Evolutionary conservation across 108 stramenopile species (phyloP), one percentile per base, ranked within the genome.

Genomic region (Parietichytrium sp.): DNA sequence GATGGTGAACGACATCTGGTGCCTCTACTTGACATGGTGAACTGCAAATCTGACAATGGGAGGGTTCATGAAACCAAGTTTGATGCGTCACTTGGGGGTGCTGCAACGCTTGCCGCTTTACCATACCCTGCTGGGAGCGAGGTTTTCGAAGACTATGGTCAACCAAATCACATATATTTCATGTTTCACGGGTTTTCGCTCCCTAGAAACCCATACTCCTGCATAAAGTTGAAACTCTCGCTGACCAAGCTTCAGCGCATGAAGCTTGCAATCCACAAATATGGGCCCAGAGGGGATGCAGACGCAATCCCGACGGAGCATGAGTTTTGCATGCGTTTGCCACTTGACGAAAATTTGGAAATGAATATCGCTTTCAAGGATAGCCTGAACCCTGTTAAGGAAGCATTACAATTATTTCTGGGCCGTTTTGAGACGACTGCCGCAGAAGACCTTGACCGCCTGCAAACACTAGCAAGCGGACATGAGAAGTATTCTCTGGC

Each of bases 1-100:
- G 51, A 77, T 18, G 90, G 90, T 3, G 54, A 78, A 53, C 84
- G 92, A 10, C 92, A 94, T 78, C 83, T 94, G 29, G 89, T 89
- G n/a, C 93, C 93, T 3, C 72, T 94, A 81, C 86, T 94, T 16
- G 93, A 94, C 83, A 80, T 93, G 51, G 89, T 93, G 47, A 87
- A 91, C 81, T 88, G 91, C 82, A 36, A 77, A 15, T 48, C 52
- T 3, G 85, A 83, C 13, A 72, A 16, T 30, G 3, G 26, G 10
- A 18, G 49, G 13, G 49, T 88, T 16, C 91, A 91, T 51, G 79
- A 52, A 6, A 91, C 91, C 7, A 8, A 23, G 2, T 29, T 84
- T 77, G 87, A 89, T 27, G 30, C 27, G 0, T 30, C 49, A 10
- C 79, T 31, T n/a, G 49, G 18, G 30, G n/a, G 38, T 20, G 81